Evolutionary conservation across 768 basidiomycete species (phyloP).

Genomic region (Kwoniella dejecticola): DNA sequence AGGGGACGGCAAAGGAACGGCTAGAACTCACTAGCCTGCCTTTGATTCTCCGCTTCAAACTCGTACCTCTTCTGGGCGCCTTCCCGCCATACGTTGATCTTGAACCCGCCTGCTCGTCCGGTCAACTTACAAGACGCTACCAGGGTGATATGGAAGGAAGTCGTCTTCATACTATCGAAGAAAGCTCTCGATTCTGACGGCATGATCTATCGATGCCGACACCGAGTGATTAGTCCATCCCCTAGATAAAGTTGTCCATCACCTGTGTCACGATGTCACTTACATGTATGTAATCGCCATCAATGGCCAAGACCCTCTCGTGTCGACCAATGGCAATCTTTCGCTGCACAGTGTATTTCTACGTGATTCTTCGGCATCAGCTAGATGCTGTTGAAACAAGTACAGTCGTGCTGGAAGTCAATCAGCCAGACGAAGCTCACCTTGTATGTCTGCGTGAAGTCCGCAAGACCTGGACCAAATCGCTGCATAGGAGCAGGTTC

Average conservation of each 20-base stretch:
- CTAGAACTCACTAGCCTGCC: constrained; percentile 70
- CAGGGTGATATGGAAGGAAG: constrained; percentile 87
- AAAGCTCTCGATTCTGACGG: constrained; percentile 78
- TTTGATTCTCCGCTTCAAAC: constrained; percentile 89
- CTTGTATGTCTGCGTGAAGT: constrained; percentile 84
- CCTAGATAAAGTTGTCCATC: not conserved
- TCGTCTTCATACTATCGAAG: constrained; percentile 85
- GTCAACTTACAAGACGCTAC: constrained; percentile 77
- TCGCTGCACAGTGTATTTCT: constrained; percentile 90
- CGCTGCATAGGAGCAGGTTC: constrained; percentile 64
- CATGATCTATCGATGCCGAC: constrained; percentile 67
- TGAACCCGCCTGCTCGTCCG: constrained; percentile 67
- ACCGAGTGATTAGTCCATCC: not conserved
- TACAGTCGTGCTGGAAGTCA: not conserved
- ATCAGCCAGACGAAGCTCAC: constrained; percentile 55
- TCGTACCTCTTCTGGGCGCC: constrained; percentile 84
- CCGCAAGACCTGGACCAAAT: constrained; percentile 64
- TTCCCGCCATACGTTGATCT: constrained; percentile 76
- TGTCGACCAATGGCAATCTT: constrained; percentile 92
- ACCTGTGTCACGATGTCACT: constrained; percentile 10
- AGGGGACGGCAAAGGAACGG: too few relatives aligned
- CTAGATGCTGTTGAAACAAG: not conserved
- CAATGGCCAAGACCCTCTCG: constrained; percentile 87
- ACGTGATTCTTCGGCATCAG: constrained; percentile 6
- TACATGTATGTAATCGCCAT: constrained; percentile 90